phyloP scores from a whole-genome alignment of 306 rosid species.

The Fagus sylvatica region DNA sequence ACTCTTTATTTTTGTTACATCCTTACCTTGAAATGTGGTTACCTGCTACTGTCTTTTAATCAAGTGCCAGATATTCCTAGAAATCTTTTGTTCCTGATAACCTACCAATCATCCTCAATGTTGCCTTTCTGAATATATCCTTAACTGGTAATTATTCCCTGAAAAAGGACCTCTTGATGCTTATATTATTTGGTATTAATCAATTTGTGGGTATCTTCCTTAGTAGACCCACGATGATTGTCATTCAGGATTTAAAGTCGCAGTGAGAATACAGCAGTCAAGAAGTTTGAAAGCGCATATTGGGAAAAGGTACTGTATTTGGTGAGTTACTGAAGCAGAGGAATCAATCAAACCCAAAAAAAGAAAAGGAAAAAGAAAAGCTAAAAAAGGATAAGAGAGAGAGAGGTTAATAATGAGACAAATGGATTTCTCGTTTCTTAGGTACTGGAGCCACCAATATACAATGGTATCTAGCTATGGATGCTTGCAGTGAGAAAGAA shows the following conservation, averaged over 20 bases:
- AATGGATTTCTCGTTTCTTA: background rate
- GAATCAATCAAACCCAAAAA: background rate
- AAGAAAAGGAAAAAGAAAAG: background rate
- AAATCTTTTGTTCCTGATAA: conserved; percentile 22
- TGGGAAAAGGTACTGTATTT: background rate
- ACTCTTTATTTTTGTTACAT: conserved; percentile 1
- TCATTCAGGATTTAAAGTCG: background rate
- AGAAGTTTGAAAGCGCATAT: background rate
- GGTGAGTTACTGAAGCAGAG: background rate
- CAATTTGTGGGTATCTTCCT: conserved; percentile 3
- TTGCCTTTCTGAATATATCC: background rate
- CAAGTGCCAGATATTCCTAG: conserved; percentile 7
- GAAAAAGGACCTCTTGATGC: background rate
- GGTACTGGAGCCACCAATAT: background rate
- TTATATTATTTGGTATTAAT: background rate
- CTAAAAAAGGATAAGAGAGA: background rate
- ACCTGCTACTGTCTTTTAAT: conserved; percentile 8
- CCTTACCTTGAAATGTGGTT: conserved; percentile 6
- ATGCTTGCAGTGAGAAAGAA: background rate
- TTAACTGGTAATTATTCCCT: background rate
- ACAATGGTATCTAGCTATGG: background rate
- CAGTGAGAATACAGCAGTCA: background rate
- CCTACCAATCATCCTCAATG: background rate
- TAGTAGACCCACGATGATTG: conserved; percentile 3
- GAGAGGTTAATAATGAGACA: background rate